phyloP scores from a whole-genome alignment of 2,329 filamentous ascomycete genomes.

The Phialocephala subalpina region DNA sequence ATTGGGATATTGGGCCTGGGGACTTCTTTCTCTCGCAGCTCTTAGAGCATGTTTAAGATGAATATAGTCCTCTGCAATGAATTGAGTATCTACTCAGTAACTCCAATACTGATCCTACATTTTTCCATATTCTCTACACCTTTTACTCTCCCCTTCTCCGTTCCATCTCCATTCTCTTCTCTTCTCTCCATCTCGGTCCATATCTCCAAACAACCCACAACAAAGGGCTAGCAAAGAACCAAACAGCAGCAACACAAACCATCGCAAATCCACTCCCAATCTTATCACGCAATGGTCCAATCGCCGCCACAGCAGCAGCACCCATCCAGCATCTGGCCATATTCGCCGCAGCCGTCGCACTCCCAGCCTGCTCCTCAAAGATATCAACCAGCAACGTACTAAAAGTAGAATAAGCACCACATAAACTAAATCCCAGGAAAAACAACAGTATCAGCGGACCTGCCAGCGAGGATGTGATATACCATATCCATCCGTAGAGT shows the following conservation, averaged over 20 bases:
- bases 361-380: constrained; percentile 40
- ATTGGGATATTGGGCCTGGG: too few species aligned
- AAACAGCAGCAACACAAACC: not conserved
- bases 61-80: too few species aligned
- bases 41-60: too few species aligned
- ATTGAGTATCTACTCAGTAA: too few species aligned
- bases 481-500: constrained; percentile 43
- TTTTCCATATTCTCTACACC: too few species aligned
- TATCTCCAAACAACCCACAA: not conserved
- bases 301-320: constrained; percentile 58
- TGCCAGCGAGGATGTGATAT: constrained; percentile 30
- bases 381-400: constrained; percentile 64
- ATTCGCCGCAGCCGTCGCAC: constrained; percentile 61
- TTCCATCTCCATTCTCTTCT: constrained; percentile 4
- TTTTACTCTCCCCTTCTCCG: not conserved
- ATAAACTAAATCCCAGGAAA: constrained; percentile 56
- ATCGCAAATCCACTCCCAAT: constrained; percentile 57
- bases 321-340: constrained; percentile 62
- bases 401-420: constrained; percentile 59
- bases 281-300: constrained; percentile 58
- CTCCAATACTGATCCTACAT: too few species aligned
- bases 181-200: not conserved
- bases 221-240: not conserved
- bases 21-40: too few species aligned
- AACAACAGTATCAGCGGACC: constrained; percentile 8